Evolutionary conservation across 352 stramenopile genomes (phyloP).

Genomic region (Phytophthora parvispora): DNA sequence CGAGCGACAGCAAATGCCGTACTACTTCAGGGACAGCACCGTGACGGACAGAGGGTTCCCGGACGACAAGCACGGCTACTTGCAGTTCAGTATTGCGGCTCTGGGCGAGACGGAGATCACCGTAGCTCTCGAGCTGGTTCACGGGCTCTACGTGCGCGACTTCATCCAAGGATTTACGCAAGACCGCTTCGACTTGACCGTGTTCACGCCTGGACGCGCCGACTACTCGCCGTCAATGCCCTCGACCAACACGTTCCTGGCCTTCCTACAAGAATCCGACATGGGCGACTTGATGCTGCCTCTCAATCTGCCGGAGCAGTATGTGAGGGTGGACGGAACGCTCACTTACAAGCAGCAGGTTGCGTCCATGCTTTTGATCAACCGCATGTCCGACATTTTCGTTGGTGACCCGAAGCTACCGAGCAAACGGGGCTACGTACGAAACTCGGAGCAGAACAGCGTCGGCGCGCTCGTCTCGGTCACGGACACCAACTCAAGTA

Average conservation of each 20-base stretch:
- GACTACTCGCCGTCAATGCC: conserved; percentile 72
- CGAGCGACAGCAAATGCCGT: conserved; percentile 87
- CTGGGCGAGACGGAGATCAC: conserved; percentile 90
- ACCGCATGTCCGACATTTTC: conserved; percentile 93
- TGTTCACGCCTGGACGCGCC: conserved; percentile 91
- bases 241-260: conserved; percentile 79
- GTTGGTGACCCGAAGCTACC: conserved; percentile 88
- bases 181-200: conserved; percentile 86
- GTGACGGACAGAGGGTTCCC: conserved; percentile 81
- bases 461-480: conserved; percentile 35
- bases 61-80: conserved; percentile 96
- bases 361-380: conserved; percentile 88
- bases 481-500: conserved; percentile 19
- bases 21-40: conserved; percentile 85
- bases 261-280: conserved; percentile 82
- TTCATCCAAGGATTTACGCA: conserved; percentile 87
- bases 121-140: conserved; percentile 94
- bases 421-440: conserved; percentile 57
- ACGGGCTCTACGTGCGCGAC: conserved; percentile 94
- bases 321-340: conserved; percentile 58
- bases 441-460: conserved; percentile 75
- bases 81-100: conserved; percentile 93
- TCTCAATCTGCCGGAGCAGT: conserved; percentile 94
- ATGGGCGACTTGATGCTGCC: conserved; percentile 93
- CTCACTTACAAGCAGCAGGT: conserved; percentile 75